phyloP scores from a whole-genome alignment of 805 yeast genomes.

The Zygosaccharomyces gambellarensis region DNA sequence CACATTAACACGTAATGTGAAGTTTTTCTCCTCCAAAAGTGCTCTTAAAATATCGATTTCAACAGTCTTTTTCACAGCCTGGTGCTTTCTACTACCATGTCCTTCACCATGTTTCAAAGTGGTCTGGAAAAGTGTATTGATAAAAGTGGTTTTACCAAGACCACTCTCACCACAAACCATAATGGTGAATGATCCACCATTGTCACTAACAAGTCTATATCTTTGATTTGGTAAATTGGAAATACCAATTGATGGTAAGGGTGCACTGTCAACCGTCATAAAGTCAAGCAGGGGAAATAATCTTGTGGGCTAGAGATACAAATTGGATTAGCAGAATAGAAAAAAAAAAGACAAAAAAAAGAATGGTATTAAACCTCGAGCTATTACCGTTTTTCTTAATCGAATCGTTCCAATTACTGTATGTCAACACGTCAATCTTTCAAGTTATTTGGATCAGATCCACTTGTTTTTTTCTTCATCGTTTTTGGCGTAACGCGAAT shows the following conservation, averaged over 20 bases:
- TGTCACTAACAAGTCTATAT: conserved; percentile 68
- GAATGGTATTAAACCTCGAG: too few species aligned
- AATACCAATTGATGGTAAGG: conserved; percentile 46
- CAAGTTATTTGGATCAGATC: background rate
- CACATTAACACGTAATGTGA: conserved; percentile 68
- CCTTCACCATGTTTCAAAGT: conserved; percentile 53
- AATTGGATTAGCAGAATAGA: background rate
- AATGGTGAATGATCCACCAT: conserved; percentile 71
- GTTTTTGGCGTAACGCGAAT: background rate
- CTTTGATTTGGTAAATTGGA: conserved; percentile 72
- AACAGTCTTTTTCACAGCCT: conserved; percentile 59
- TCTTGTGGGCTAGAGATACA: background rate
- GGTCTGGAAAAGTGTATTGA: conserved; percentile 80
- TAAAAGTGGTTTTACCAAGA: conserved; percentile 85
- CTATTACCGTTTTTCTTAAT: background rate
- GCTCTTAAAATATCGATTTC: conserved; percentile 77
- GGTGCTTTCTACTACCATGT: conserved; percentile 36
- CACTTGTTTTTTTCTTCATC: background rate
- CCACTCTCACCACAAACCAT: conserved; percentile 93
- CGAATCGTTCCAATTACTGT: background rate
- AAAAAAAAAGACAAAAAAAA: background rate
- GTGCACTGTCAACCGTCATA: conserved; percentile 6
- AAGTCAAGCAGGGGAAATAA: background rate
- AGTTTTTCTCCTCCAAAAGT: conserved; percentile 78
- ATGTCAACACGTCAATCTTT: background rate